Evolutionary conservation across 192 early-diverging fungal genomes (phyloP).

Genomic region (Coemansia sp.): DNA sequence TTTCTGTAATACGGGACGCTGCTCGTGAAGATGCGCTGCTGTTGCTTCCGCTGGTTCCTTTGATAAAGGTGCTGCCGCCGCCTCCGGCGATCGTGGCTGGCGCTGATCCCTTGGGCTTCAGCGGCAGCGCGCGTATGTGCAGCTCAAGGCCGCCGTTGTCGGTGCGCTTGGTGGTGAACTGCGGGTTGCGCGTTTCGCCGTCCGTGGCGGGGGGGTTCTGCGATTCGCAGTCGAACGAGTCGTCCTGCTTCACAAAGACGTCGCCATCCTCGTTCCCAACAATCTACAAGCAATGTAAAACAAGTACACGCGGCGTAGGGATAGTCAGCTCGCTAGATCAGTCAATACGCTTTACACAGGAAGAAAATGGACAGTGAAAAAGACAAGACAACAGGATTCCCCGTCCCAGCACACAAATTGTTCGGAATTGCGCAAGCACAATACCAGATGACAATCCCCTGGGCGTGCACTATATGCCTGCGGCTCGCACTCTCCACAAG

Average conservation of each 20-base stretch:
- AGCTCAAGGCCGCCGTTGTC: slow-evolving; percentile 42
- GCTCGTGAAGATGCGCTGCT: background rate
- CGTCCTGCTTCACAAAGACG: slow-evolving; percentile 48
- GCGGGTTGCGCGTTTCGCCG: slow-evolving; percentile 35
- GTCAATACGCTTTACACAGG: background rate
- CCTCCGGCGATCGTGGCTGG: slow-evolving; percentile 19
- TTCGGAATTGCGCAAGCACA: background rate
- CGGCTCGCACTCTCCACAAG: background rate
- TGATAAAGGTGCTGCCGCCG: no score
- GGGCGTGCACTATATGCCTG: background rate
- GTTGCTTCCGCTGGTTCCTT: background rate
- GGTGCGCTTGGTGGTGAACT: slow-evolving; percentile 32
- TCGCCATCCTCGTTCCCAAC: slow-evolving; percentile 53
- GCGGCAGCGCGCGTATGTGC: slow-evolving; percentile 44
- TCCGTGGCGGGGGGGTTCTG: slow-evolving; percentile 27
- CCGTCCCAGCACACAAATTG: background rate
- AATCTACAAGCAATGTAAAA: slow-evolving; percentile 24
- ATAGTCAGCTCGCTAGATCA: background rate
- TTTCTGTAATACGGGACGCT: background rate
- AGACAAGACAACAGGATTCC: background rate
- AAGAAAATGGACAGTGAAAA: background rate
- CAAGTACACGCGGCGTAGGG: background rate
- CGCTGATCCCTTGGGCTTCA: slow-evolving; percentile 9
- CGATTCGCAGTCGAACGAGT: slow-evolving; percentile 27
- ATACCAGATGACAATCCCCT: background rate